phyloP scores from a whole-genome alignment of 768 basidiomycete genomes.

The Tylopilus balloui region DNA sequence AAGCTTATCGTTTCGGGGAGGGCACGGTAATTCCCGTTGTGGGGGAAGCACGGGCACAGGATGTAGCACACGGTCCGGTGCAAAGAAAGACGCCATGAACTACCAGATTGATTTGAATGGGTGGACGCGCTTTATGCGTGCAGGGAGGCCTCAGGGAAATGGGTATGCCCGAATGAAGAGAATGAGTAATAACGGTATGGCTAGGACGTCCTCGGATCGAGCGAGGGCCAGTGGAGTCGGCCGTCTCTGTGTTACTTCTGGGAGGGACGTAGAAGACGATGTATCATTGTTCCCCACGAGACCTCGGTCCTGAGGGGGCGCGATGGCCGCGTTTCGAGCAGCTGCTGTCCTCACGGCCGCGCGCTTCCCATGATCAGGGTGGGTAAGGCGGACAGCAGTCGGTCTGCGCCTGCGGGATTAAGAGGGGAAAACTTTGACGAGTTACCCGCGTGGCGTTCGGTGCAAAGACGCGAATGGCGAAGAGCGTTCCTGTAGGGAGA shows the following conservation, averaged over 20 bases:
- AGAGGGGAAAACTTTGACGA: constrained; percentile 1
- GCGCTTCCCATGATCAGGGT: constrained; percentile 18
- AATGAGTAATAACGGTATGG: neutral
- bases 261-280: neutral
- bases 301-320: constrained; percentile 4
- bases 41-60: constrained; percentile 5
- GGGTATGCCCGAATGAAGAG: neutral
- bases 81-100: constrained; percentile 1
- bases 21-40: constrained; percentile 9
- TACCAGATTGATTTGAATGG: neutral
- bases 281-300: constrained; percentile 3
- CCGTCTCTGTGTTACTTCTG: neutral
- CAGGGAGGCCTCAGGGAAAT: neutral
- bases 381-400: neutral
- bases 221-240: neutral
- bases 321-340: neutral
- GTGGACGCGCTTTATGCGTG: neutral
- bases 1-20: constrained; percentile 11
- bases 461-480: neutral
- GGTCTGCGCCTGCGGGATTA: constrained; percentile 8
- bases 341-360: neutral
- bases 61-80: neutral
- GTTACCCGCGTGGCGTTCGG: neutral
- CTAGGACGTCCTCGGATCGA: constrained; percentile 13
- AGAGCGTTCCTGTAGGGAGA: neutral